phyloP scores from a whole-genome alignment of 495 filamentous ascomycete species.

The Paragyromitra xinjiangensis region DNA sequence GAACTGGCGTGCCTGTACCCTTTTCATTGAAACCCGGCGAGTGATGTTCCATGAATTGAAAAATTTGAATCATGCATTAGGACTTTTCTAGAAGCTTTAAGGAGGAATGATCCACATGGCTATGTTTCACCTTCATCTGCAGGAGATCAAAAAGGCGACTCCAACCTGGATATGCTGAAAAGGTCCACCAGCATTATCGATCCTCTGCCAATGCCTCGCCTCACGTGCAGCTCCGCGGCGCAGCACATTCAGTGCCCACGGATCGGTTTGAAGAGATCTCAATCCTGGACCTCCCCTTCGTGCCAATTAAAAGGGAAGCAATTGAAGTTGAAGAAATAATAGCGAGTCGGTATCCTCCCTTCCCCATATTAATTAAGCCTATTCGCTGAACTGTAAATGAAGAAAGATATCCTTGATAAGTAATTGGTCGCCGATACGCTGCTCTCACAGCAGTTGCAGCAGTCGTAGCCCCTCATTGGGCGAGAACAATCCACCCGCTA shows the following conservation, averaged over 20 bases:
- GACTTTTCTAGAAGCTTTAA: neutral
- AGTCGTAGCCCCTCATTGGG: constrained; percentile 12
- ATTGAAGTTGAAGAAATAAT: neutral
- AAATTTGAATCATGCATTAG: neutral
- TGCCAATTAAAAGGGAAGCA: neutral
- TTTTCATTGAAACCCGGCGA: constrained; percentile 8
- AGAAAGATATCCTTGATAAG: neutral
- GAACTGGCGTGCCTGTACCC: neutral
- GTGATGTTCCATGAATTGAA: constrained; percentile 28
- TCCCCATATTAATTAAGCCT: neutral
- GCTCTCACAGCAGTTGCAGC: neutral
- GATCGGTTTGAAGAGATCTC: neutral
- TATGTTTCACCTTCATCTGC: constrained; percentile 6
- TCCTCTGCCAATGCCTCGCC: neutral
- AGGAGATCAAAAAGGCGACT: neutral
- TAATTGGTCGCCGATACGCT: neutral
- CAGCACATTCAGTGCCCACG: neutral
- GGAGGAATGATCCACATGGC: neutral
- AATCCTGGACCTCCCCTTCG: neutral
- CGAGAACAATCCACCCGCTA: neutral
- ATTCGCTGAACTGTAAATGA: neutral
- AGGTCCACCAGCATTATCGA: neutral
- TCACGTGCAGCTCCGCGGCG: constrained; percentile 7
- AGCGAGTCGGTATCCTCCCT: neutral
- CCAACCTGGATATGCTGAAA: neutral